Conservation (phyloP, 345 rosid species). For the Pugionium dolabratum region DNA sequence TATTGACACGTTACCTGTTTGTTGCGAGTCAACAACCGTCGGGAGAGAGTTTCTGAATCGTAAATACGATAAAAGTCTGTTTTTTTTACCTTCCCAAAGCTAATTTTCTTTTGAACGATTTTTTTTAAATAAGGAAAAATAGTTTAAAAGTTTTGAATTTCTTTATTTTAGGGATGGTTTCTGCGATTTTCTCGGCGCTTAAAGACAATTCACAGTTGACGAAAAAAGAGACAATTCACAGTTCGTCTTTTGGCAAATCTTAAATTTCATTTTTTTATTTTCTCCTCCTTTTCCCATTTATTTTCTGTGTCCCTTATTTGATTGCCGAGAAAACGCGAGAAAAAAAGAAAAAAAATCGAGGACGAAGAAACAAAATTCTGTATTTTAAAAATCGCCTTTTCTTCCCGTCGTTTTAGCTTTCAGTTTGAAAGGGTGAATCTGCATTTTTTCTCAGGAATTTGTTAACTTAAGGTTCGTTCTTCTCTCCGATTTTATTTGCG, state of each 20-base stretch:
- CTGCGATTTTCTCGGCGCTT: constrained; percentile 27
- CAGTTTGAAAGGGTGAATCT: constrained; percentile 12
- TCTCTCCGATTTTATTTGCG: background rate
- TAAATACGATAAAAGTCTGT: background rate
- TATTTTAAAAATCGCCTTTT: no score
- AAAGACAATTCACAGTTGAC: no score
- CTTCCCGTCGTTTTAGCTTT: constrained; percentile 23
- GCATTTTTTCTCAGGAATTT: constrained; percentile 29
- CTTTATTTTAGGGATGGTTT: constrained; percentile 19
- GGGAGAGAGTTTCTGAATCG: constrained; percentile 6
- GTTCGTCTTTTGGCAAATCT: constrained; percentile 22
- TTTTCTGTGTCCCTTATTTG: constrained; percentile 36
- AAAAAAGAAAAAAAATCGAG: no score
- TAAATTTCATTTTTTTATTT: background rate
- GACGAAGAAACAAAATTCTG: no score
- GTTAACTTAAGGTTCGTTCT: constrained; percentile 18
- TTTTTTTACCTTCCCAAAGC: no score
- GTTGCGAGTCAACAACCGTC: constrained; percentile 30
- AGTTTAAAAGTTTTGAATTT: background rate
- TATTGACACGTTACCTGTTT: constrained; percentile 7
- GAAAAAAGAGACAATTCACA: no score
- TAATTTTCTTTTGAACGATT: no score
- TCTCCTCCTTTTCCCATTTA: constrained; percentile 6
- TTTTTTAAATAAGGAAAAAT: background rate
- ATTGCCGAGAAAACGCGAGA: constrained; percentile 37